Evolutionary conservation across 2,329 filamentous ascomycete species (phyloP).

Genomic region (Talaromyces sp.): DNA sequence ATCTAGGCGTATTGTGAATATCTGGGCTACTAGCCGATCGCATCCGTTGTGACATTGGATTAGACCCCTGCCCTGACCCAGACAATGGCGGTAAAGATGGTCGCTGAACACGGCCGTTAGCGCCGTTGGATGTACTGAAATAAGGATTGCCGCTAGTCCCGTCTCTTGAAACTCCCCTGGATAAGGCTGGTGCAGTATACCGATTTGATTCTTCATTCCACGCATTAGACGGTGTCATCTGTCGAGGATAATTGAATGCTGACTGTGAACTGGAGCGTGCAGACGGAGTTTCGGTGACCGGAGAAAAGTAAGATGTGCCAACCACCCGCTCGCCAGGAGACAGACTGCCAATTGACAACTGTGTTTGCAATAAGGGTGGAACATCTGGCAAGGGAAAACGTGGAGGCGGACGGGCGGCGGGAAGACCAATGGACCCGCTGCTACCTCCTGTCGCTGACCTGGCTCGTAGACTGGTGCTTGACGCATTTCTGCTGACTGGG

Average conservation of each 20-base stretch:
- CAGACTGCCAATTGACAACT: slow-evolving; percentile 46
- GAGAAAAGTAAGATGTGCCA: slow-evolving; percentile 91
- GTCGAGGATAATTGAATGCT: slow-evolving; percentile 75
- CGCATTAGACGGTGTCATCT: slow-evolving; percentile 59
- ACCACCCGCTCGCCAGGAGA: slow-evolving; percentile 55
- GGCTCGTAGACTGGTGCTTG: slow-evolving; percentile 68
- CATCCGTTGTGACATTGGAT: slow-evolving; percentile 59
- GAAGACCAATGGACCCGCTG: slow-evolving; percentile 33
- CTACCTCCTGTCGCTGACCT: slow-evolving; percentile 67
- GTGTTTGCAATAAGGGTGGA: slow-evolving; percentile 64
- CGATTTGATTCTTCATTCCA: slow-evolving; percentile 72
- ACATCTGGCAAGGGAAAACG: slow-evolving; percentile 64
- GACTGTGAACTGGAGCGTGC: slow-evolving; percentile 47
- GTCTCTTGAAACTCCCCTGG: slow-evolving; percentile 73
- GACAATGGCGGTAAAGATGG: slow-evolving; percentile 74
- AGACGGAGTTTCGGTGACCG: slow-evolving; percentile 65
- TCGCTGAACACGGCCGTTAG: slow-evolving; percentile 59
- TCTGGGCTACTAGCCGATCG: slow-evolving; percentile 94
- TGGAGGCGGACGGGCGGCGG: slow-evolving; percentile 52
- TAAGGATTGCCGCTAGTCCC: slow-evolving; percentile 62
- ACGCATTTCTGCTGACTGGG: slow-evolving; percentile 61
- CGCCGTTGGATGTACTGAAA: slow-evolving; percentile 44
- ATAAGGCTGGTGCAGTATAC: slow-evolving; percentile 83
- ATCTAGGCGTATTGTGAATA: slow-evolving; percentile 59
- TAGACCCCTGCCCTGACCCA: slow-evolving; percentile 48